Evolutionary conservation across 192 early-diverging fungal genomes (phyloP).

Genomic region (Haplosporangium gracile): DNA sequence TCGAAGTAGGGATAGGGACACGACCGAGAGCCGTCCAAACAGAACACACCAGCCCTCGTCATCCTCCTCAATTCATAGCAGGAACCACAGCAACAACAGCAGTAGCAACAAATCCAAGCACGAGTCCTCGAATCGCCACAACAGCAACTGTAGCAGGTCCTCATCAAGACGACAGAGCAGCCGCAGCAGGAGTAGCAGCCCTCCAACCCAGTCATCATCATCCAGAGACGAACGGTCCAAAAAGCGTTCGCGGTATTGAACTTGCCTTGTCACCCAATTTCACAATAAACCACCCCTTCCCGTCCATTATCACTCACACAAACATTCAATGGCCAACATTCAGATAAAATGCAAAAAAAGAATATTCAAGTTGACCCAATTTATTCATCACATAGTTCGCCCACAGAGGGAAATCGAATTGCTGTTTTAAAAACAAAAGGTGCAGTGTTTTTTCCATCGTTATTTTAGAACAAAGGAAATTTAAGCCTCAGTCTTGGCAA

Average conservation of each 20-base stretch:
- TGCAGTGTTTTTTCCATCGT: slow-evolving; percentile 8
- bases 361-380: slow-evolving; percentile 39
- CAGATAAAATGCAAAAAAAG: neutral
- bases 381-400: slow-evolving; percentile 17
- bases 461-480: slow-evolving; percentile 8
- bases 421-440: neutral
- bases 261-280: neutral
- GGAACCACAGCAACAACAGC: slow-evolving; percentile 10
- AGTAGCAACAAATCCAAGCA: neutral
- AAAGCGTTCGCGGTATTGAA: slow-evolving; percentile 40
- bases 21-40: neutral
- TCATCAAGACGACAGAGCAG: slow-evolving; percentile 4
- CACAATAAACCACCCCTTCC: slow-evolving; percentile 9
- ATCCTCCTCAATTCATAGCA: slow-evolving; percentile 3
- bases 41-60: neutral
- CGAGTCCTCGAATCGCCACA: slow-evolving; percentile 5
- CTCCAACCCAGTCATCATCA: slow-evolving; percentile 9
- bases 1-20: neutral
- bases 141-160: neutral
- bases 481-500: slow-evolving; percentile 56
- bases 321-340: neutral
- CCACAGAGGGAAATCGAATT: neutral
- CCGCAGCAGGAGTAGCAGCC: slow-evolving; percentile 33
- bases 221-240: slow-evolving; percentile 21
- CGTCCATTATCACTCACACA: neutral